A percentile compares a stretch with the other conserved stretches of the same genome.
Conservation (phyloP, 2,329 filamentous ascomycete species). For the Venturia aucupariae region DNA sequence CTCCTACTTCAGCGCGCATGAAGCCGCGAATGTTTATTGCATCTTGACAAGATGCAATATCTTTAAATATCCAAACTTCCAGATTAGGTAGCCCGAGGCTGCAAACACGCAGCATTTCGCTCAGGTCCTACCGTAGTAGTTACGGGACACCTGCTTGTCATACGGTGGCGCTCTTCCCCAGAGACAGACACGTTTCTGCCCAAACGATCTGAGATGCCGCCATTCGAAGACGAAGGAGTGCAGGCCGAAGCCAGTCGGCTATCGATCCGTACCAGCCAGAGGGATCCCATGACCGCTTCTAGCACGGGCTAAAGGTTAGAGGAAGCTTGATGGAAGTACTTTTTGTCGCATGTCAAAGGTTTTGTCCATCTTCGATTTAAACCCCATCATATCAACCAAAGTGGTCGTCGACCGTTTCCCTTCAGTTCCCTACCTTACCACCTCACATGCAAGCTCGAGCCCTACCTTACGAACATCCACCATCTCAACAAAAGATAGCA, state of each 20-base stretch:
- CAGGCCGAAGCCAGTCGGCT: not conserved
- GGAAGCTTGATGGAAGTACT: not conserved
- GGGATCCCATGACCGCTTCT: not conserved
- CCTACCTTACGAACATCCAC: not conserved
- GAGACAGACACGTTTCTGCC: not conserved
- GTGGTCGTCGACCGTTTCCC: not conserved
- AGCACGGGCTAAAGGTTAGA: not conserved
- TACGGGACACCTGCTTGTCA: not conserved
- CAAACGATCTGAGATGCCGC: not conserved
- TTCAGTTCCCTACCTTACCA: not conserved
- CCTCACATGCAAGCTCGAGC: slow-evolving; percentile 4
- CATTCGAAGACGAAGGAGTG: not conserved
- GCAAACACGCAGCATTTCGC: not conserved
- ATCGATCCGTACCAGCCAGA: not conserved
- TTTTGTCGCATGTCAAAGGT: not conserved
- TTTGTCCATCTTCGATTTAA: not conserved
- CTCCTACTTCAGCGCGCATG: no score
- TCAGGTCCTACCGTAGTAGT: no score
- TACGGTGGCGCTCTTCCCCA: not conserved
- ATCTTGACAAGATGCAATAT: not conserved
- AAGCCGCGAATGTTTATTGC: not conserved
- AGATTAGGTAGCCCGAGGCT: not conserved
- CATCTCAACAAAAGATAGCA: slow-evolving; percentile 1
- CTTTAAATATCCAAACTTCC: not conserved
- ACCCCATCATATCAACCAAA: not conserved